phyloP scores from a whole-genome alignment of 345 rosid species.

The Rhodamnia rubescens region DNA sequence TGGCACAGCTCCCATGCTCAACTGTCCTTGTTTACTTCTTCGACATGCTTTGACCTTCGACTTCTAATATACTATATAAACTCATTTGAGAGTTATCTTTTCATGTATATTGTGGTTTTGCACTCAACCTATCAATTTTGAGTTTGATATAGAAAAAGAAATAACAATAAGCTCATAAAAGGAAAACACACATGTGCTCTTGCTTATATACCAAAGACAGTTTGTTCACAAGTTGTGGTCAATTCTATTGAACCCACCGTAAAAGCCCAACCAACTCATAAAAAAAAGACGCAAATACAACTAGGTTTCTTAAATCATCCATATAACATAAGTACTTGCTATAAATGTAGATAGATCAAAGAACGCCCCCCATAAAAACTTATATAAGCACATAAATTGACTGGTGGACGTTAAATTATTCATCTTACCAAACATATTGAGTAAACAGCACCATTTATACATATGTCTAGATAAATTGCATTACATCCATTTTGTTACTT shows the following conservation, averaged over 20 bases:
- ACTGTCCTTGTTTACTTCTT: not conserved
- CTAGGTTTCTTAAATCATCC: not conserved
- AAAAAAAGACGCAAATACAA: not conserved
- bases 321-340: not conserved
- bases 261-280: not conserved
- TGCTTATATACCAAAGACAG: not conserved
- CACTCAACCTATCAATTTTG: not conserved
- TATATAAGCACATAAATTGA: not conserved
- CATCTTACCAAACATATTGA: not conserved
- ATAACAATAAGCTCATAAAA: not conserved
- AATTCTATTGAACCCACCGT: not conserved
- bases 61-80: not conserved
- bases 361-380: not conserved
- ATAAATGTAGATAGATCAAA: not conserved
- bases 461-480: not conserved
- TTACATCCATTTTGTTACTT: not conserved
- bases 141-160: not conserved
- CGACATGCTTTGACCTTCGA: not conserved
- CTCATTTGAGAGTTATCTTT: not conserved
- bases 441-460: not conserved
- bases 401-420: not conserved
- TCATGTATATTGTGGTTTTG: not conserved
- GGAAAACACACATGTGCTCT: not conserved
- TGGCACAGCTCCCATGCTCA: not conserved
- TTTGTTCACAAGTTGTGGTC: not conserved